These are phyloP conservation scores for Russula emetica DNA, from an alignment of 768 basidiomycete species.

Conservation along the genomic window DNA sequence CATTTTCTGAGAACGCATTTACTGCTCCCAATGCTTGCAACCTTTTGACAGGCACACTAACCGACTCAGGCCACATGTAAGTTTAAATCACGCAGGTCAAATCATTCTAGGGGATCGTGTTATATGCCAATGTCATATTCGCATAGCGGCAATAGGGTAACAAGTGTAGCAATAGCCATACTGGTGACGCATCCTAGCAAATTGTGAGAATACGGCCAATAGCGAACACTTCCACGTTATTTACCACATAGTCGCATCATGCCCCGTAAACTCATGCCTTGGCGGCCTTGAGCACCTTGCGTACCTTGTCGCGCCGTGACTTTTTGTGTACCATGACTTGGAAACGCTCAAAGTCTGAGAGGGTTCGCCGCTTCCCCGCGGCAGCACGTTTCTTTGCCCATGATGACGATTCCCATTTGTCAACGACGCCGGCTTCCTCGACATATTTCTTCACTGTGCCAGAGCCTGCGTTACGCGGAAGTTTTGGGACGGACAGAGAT, in stretches of 20 bases:
- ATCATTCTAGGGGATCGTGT: not conserved
- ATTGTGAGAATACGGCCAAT: not conserved
- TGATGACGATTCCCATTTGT: conserved; percentile 82
- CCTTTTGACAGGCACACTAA: not conserved
- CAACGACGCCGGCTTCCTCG: conserved; percentile 77
- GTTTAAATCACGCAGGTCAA: not conserved
- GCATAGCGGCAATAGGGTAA: conserved; percentile 3
- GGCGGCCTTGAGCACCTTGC: conserved; percentile 62
- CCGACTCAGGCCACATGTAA: not conserved
- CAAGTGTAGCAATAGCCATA: conserved; percentile 10
- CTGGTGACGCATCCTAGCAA: not conserved
- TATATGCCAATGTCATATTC: conserved; percentile 16
- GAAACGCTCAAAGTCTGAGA: conserved; percentile 93
- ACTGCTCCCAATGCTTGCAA: not conserved
- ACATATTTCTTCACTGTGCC: conserved; percentile 79
- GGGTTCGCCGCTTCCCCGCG: conserved; percentile 61
- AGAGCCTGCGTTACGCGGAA: conserved; percentile 84
- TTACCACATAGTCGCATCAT: not conserved
- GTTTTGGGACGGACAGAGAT: conserved; percentile 70
- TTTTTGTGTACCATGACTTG: conserved; percentile 86
- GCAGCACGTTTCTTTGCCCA: conserved; percentile 90
- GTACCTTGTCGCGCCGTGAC: conserved; percentile 70
- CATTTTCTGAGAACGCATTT: not conserved
- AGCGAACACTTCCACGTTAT: not conserved
- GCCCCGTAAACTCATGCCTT: conserved; percentile 39